phyloP scores from a whole-genome alignment of 805 yeast genomes.

The Teunomyces funiuensis region DNA sequence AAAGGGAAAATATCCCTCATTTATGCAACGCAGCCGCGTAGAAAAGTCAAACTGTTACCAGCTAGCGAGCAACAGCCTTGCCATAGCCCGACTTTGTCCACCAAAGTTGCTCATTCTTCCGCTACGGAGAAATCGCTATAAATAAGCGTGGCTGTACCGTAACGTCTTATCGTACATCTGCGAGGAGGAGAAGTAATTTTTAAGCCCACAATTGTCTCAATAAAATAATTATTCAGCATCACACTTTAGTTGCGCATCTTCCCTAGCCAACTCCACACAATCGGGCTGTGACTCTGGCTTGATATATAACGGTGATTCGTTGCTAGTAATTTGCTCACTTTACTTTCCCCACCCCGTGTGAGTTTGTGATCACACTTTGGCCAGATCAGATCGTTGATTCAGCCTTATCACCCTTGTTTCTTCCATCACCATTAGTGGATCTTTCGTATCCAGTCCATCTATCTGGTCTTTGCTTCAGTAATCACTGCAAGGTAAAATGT shows the following conservation, averaged over 20 bases:
- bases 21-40: too few relatives aligned
- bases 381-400: too few relatives aligned
- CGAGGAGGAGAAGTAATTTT: not conserved
- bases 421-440: too few relatives aligned
- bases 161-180: not conserved
- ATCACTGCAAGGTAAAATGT: not conserved
- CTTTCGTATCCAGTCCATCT: too few relatives aligned
- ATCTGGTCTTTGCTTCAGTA: not conserved
- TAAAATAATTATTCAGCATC: not conserved
- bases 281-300: not conserved
- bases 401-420: too few relatives aligned
- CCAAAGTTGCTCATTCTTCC: too few relatives aligned
- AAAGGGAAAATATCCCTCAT: too few relatives aligned
- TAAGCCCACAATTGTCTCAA: slow-evolving; percentile 1
- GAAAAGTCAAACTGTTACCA: too few relatives aligned
- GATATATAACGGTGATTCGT: not conserved
- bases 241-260: not conserved
- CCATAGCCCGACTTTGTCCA: too few relatives aligned
- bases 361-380: too few relatives aligned
- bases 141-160: not conserved
- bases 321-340: not conserved
- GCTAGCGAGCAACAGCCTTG: too few relatives aligned
- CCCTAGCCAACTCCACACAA: not conserved
- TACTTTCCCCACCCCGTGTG: not conserved
- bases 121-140: not conserved